Evolutionary conservation across 495 filamentous ascomycete species (phyloP).

Genomic region (Aspergillus baeticus): DNA sequence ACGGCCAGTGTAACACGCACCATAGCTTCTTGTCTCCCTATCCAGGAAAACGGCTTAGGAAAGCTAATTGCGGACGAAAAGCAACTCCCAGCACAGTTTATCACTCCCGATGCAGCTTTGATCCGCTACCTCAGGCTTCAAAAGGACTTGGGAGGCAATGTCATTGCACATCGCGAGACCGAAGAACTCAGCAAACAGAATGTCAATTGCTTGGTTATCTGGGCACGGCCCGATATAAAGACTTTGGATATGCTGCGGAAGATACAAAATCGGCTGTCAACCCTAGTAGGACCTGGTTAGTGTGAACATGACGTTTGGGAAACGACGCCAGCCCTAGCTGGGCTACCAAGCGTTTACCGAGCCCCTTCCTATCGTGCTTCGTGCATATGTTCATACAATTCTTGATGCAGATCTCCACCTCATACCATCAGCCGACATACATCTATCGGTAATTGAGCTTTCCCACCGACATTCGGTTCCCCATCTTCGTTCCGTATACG

Average conservation of each 20-base stretch:
- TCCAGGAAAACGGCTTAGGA: background rate
- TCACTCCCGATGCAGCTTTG: conserved; percentile 1
- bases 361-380: background rate
- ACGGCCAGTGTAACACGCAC: background rate
- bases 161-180: background rate
- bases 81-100: background rate
- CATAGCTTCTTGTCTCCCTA: background rate
- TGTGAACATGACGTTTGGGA: too few species aligned
- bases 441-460: conserved; percentile 11
- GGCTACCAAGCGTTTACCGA: background rate
- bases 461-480: conserved; percentile 6
- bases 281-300: conserved; percentile 7
- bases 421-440: background rate
- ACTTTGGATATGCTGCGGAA: background rate
- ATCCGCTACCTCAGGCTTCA: conserved; percentile 5
- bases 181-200: background rate
- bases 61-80: background rate
- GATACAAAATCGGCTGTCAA: background rate
- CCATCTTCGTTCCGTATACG: conserved; percentile 5
- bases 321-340: too few species aligned
- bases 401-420: background rate
- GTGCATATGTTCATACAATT: background rate
- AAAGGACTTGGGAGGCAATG: background rate
- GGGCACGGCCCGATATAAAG: conserved; percentile 3
- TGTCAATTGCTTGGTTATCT: conserved; percentile 8